Evolutionary conservation across 2,329 filamentous ascomycete species (phyloP).

Genomic region (Nothophoma quercina): DNA sequence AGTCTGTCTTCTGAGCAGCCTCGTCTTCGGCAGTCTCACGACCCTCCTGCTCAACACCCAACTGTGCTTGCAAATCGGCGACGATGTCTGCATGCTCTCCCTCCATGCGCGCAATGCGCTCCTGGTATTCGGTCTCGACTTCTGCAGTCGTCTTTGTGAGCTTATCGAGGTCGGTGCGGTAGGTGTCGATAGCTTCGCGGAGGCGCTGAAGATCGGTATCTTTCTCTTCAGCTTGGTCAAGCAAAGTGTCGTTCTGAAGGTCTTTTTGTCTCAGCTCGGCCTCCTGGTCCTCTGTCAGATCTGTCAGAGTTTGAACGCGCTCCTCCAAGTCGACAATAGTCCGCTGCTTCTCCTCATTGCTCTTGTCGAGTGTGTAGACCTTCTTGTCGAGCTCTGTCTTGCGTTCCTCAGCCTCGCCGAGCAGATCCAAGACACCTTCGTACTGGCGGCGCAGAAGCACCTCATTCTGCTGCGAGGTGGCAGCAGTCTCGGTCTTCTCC

Average conservation of each 20-base stretch:
- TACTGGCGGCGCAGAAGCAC: constrained; percentile 48
- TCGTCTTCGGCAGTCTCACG: constrained; percentile 51
- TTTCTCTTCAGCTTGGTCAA: constrained; percentile 43
- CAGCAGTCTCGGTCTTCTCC: constrained; percentile 38
- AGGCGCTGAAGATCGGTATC: constrained; percentile 48
- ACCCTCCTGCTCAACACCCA: constrained; percentile 47
- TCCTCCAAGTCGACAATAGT: constrained; percentile 50
- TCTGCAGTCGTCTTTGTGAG: constrained; percentile 48
- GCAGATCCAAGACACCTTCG: constrained; percentile 38
- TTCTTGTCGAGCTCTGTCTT: constrained; percentile 48
- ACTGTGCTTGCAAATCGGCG: constrained; percentile 46
- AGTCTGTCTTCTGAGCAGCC: constrained; percentile 47
- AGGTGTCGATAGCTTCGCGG: constrained; percentile 49
- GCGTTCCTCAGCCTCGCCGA: constrained; percentile 44
- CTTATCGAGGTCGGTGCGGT: constrained; percentile 49
- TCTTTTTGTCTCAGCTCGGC: constrained; percentile 42
- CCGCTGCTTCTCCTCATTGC: constrained; percentile 48
- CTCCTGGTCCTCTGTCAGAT: constrained; percentile 45
- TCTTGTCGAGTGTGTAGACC: constrained; percentile 47
- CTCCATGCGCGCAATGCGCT: constrained; percentile 49
- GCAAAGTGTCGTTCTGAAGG: constrained; percentile 37
- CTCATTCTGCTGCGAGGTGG: constrained; percentile 47
- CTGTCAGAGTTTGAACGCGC: constrained; percentile 32
- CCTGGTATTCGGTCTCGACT: constrained; percentile 51
- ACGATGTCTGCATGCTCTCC: constrained; percentile 48